phyloP scores from a whole-genome alignment of 768 basidiomycete species.

The Lactifluus pinguis region DNA sequence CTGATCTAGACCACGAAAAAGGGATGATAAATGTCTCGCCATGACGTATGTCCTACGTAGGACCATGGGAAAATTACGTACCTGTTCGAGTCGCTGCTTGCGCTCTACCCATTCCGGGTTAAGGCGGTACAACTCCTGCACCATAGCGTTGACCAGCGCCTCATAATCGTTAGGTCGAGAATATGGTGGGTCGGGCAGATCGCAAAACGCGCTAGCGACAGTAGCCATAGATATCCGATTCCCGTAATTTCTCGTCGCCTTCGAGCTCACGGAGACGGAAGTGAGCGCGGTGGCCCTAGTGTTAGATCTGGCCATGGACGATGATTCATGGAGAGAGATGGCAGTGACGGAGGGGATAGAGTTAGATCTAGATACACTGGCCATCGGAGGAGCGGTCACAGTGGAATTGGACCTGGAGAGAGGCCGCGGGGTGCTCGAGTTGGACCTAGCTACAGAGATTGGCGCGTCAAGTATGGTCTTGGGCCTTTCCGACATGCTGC shows the following conservation, averaged over 20 bases:
- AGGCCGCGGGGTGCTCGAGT: not conserved
- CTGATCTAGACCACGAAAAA: conserved; percentile 3
- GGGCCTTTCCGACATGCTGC: not conserved
- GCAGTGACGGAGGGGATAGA: conserved; percentile 7
- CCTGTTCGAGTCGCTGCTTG: conserved; percentile 16
- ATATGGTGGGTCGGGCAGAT: conserved; percentile 12
- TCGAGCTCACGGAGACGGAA: conserved; percentile 4
- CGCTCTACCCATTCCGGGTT: conserved; percentile 19
- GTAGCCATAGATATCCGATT: conserved; percentile 6
- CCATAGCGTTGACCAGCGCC: conserved; percentile 16
- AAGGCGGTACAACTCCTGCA: conserved; percentile 17
- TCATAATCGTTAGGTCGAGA: conserved; percentile 11
- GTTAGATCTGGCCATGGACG: conserved; percentile 9
- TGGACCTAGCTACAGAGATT: not conserved
- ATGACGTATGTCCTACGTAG: not conserved
- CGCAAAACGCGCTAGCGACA: conserved; percentile 4
- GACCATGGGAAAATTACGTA: not conserved
- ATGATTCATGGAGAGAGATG: conserved; percentile 8
- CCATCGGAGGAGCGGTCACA: not conserved
- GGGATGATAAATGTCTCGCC: not conserved
- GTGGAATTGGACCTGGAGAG: conserved; percentile 9
- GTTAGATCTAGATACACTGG: conserved; percentile 6
- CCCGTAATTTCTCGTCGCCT: conserved; percentile 6
- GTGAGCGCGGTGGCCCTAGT: not conserved
- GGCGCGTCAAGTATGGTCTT: conserved; percentile 1